These are phyloP conservation scores for Oryza rufipogon DNA, from an alignment of 176 grass and related monocot species.

Conservation along the genomic window DNA sequence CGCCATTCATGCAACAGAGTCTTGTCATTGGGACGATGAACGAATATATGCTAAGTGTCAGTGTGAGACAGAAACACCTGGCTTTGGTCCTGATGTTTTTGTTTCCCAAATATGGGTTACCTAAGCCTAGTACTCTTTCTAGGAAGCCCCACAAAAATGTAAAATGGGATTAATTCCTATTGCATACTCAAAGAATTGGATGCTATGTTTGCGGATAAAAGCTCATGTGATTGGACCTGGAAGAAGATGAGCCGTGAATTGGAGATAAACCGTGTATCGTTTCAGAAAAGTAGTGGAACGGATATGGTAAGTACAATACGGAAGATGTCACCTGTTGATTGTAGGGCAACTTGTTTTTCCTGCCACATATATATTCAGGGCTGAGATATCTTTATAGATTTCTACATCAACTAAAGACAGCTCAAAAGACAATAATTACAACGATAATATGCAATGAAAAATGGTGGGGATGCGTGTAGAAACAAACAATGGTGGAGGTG, in stretches of 20 bases:
- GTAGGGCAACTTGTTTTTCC: constrained; percentile 3
- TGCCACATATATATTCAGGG: not conserved
- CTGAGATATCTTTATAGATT: not conserved
- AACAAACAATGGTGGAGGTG: too few relatives aligned
- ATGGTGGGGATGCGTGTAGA: too few relatives aligned
- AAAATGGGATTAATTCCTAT: constrained; percentile 31
- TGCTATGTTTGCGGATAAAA: constrained; percentile 21
- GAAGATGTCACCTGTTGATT: not conserved
- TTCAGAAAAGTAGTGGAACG: not conserved
- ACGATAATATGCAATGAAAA: not conserved
- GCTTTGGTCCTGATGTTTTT: constrained; percentile 16
- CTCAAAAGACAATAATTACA: not conserved
- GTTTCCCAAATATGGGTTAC: constrained; percentile 27
- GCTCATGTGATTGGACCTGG: constrained; percentile 34
- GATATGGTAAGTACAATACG: not conserved
- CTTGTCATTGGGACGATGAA: not conserved
- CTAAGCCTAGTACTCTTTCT: constrained; percentile 33
- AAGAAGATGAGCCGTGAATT: constrained; percentile 20
- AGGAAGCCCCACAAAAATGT: constrained; percentile 12
- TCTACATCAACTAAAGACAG: not conserved
- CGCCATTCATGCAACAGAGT: constrained; percentile 30
- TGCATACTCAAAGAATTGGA: constrained; percentile 37
- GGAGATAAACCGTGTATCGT: constrained; percentile 10
- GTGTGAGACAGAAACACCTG: constrained; percentile 28
- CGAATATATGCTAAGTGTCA: constrained; percentile 30